These are phyloP conservation scores for Fusarium humuli DNA, from an alignment of 2,329 filamentous ascomycete genomes.

Conservation along the genomic window DNA sequence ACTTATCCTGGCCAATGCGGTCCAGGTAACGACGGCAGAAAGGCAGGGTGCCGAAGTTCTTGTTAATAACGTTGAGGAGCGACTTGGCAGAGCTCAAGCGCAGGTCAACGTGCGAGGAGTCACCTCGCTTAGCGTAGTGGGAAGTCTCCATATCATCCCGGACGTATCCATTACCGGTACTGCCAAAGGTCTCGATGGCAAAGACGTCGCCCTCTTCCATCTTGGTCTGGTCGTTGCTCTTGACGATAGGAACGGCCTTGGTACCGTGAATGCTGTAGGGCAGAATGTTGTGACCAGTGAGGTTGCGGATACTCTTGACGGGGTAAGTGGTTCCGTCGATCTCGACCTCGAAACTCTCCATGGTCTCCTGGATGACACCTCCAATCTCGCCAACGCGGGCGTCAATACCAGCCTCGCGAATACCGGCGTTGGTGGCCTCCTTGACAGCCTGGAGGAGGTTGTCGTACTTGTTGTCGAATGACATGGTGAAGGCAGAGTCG, in stretches of 20 bases:
- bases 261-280: constrained; percentile 91
- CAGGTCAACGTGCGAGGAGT: constrained; percentile 81
- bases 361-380: constrained; percentile 85
- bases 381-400: constrained; percentile 89
- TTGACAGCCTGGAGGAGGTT: constrained; percentile 78
- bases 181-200: constrained; percentile 96
- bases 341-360: constrained; percentile 93
- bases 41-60: constrained; percentile 93
- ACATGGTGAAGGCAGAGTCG: constrained; percentile 83
- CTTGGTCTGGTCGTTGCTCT: constrained; percentile 87
- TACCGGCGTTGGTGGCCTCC: constrained; percentile 85
- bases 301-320: constrained; percentile 86
- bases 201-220: constrained; percentile 98
- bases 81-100: constrained; percentile 85
- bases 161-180: constrained; percentile 89
- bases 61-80: constrained; percentile 88
- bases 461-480: constrained; percentile 80
- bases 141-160: constrained; percentile 90
- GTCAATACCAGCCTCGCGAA: constrained; percentile 88
- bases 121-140: constrained; percentile 82
- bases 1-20: constrained; percentile 93
- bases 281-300: constrained; percentile 90
- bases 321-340: constrained; percentile 82
- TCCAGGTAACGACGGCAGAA: constrained; percentile 93
- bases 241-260: constrained; percentile 95